These are phyloP conservation scores for Aspergillus cejpii DNA, from an alignment of 2,329 filamentous ascomycete genomes.

Conservation along the genomic window DNA sequence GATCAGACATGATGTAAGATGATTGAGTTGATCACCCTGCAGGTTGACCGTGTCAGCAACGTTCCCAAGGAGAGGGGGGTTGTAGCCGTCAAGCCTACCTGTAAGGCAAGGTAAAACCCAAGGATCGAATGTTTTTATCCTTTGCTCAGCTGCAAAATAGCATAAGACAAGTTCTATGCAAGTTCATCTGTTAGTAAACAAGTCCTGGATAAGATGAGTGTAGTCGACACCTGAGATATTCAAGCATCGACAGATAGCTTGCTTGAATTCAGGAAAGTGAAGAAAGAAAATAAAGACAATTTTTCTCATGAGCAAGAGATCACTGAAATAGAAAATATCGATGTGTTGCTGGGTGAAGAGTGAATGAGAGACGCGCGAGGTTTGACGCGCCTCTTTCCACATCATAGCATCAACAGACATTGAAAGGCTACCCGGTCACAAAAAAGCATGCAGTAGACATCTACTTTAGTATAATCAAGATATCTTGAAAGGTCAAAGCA, in stretches of 20 bases:
- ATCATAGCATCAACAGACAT: constrained; percentile 1
- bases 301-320: background rate
- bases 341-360: background rate
- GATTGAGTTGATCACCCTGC: constrained; percentile 3
- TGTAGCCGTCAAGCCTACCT: background rate
- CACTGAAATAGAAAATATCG: background rate
- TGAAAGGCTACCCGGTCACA: background rate
- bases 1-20: constrained; percentile 33
- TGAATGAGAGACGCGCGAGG: background rate
- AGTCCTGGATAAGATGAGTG: constrained; percentile 2
- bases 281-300: background rate
- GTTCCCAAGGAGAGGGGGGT: background rate
- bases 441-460: constrained; percentile 5
- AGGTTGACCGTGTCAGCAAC: background rate
- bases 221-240: background rate
- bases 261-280: background rate
- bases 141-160: background rate
- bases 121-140: background rate
- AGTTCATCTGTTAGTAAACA: background rate
- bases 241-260: background rate
- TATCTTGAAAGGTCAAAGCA: background rate
- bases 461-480: constrained; percentile 11
- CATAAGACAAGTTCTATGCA: background rate
- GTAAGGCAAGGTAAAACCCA: background rate
- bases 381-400: background rate